Evolutionary conservation across 805 yeast genomes (phyloP), one percentile per base, ranked within the genome.

Genomic region (Yamadazyma paraphyllophila): DNA sequence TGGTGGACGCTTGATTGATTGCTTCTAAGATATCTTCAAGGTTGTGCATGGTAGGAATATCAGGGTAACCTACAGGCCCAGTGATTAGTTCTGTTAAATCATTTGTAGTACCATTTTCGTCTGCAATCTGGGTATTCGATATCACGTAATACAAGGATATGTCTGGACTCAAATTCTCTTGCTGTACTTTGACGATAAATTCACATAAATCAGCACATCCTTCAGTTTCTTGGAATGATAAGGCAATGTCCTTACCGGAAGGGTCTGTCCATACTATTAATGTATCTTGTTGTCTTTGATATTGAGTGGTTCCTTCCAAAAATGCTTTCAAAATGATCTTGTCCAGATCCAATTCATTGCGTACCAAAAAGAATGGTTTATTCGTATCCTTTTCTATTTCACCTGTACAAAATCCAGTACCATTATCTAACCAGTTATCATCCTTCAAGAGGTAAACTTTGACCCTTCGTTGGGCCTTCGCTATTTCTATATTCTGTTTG

Each of bases 221-320:
- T 38, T 84, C 85, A 30, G 88, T 82, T 57, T 90, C 97, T 63
- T 92, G 97, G 63, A 92, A 92, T 38, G 95, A 85, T 17, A 92
- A 71, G 1, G 98, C 98, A 51, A 88, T 80, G 62, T 89, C 96
- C 43, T 75, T 76, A 4, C 75, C 76, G 7, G 84, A 81, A 14
- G 77, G 74, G 58, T 88, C 96, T 8, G 95, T 86, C 98, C 98
- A 92, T 15, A 92, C 96, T 8, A 92, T 88, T 39, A 92, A 70
- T 0, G 97, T 90, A 47, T 90, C 97, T 59, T 90, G 96, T 59
- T 94, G 98, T 58, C 96, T 78, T 61, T 92, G 97, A 61, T 87
- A 92, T 54, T 87, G 95, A 2, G 82, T 83, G 25, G 78, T 66
- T 0, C 95, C 95, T 55, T 79, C 83, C n/a, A 92, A 71, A 47